Evolutionary conservation across 306 rosid species (phyloP), one percentile per base, ranked within the genome.

Genomic region (Dalbergia cochinchinensis): DNA sequence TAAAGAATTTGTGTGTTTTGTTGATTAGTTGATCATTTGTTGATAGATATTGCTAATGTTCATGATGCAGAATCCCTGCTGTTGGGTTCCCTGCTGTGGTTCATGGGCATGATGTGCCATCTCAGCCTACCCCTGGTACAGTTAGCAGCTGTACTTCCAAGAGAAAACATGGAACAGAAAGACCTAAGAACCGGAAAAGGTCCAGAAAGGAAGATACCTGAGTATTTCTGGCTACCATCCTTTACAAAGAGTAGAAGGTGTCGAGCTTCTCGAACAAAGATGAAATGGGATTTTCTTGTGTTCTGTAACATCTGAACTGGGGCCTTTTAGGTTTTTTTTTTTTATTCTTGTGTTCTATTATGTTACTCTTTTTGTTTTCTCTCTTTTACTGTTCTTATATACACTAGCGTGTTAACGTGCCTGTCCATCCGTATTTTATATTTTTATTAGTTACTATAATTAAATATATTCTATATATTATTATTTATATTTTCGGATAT

Each of bases 61-160:
- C 48, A 65, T 81, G n/a, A 63, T 74, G 73, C 92, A 92, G 97
- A 94, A 94, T 89, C 94, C 97, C 99, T 94, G 98, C 98, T 92
- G 98, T 74, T 94, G 98, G 98, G 92, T 94, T 94, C 98, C 98
- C 98, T 94, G 98, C 97, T 94, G 34, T 88, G 97, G 97, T 84
- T 83, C 69, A 61, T 89, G 98, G 97, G 91, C 89, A 83, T 87
- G 89, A 84, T 74, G 66, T 91, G 91, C 94, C 94, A 82, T 66
- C 82, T 83, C 83, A 80, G 76, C 39, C 93, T 87, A 62, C 87
- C 88, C 54, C 81, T 60, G 76, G 66, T 74, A 69, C 82, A 87
- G 73, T 73, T 70, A 64, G 78, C 83, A 83, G 81, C 75, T 74
- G 60, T 62, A 58, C 76, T 71, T 78, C 88, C 85, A 83, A 80